Evolutionary conservation across 345 rosid genomes (phyloP), one percentile per base, ranked within the genome.

Genomic region (Salix suchowensis): DNA sequence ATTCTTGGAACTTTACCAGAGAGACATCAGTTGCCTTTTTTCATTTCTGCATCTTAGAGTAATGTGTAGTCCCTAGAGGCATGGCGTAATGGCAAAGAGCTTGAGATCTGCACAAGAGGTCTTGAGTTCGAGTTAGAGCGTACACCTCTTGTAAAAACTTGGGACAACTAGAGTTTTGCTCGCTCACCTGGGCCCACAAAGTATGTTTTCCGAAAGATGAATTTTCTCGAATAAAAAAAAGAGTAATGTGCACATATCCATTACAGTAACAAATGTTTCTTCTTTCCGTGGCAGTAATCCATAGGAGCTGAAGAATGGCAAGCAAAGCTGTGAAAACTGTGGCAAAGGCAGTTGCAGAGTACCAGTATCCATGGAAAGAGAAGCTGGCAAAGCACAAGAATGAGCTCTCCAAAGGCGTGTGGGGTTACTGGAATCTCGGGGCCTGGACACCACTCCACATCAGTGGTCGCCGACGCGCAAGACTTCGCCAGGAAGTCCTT

Each of bases 401-500:
- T 2, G 98, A 95, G 85, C 84, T 95, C 61, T 73, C 90, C 1
- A 95, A 90, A 87, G 98, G 97, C 13, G 94, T 88, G 12, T 95
- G 94, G 93, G 97, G 97, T 44, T 95, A 90, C 76, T 93, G 97
- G 98, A 86, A 95, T 75, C 88, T 89, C 7, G 98, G 97, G 19
- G 93, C 93, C 4, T 95, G 97, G 97, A 95, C 90, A 55, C 95
- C 97, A 4, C 86, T 93, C 3, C 91, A 91, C 79, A 91, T 95
- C 66, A 95, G 96, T n/a, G 96, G 86, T 1, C 92, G 97, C 0
- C 88, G 87, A 54, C 84, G 98, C 34, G 97, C 98, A 10, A 90
- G 91, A 83, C 93, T 95, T 16, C 89, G 97, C 65, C 93, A 89
- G 84, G 97, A 95, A 86, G 94, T 92, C 34, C 85, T 95, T 68